Base-by-base conservation (phyloP, 2,329 filamentous ascomycete genomes). In the Dendryphion nanum region DNA sequence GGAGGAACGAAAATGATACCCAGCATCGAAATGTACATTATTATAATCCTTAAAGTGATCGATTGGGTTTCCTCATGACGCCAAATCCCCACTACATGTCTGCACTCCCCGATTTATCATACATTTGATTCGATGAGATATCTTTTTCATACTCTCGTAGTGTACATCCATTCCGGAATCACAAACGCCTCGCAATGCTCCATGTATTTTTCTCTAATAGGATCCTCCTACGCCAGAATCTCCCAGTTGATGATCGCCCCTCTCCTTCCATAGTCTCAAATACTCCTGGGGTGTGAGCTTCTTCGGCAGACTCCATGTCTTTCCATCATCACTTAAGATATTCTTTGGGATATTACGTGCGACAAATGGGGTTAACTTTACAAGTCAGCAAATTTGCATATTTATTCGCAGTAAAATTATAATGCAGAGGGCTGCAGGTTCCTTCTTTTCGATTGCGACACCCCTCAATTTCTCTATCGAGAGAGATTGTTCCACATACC, bases 321-420 rank as follows among this genome's bases (percentile, higher is more conserved):
- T 28, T 30, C 30, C 21, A 16, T 30, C 18, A 18, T 15, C 18
- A 35, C 14, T 4, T 51, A 41, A 5, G 18, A 49, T 40, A 14
- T 49, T 47, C 26, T 70, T 66, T 46, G 73, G 68, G 40, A 89
- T 72, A 44, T 76, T 76, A 34, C 72, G 72, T 40, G 81, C 80
- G 35, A 93, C 85, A 55, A 91, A 94, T 1, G 88, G 88, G 3
- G 83, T 88, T 57, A 94, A 77, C 87, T 93, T 18, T 5, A 7
- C 28, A 30, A 15, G 23, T 13, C 16, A 10, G 29, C 29, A 14
- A 8, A 30, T 30, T 30, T 13, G 23, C n/a, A 26, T n/a, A 26
- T 26, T n/a, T n/a, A 26, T 26, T 26, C 23, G n/a, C 8, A 26
- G 8, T 8, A 26, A 26, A n/a, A 8, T 26, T 26, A 8, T n/a